Evolutionary conservation across 371 early-diverging fungal species (phyloP).

Genomic region (Rhizopus stolonifer): DNA sequence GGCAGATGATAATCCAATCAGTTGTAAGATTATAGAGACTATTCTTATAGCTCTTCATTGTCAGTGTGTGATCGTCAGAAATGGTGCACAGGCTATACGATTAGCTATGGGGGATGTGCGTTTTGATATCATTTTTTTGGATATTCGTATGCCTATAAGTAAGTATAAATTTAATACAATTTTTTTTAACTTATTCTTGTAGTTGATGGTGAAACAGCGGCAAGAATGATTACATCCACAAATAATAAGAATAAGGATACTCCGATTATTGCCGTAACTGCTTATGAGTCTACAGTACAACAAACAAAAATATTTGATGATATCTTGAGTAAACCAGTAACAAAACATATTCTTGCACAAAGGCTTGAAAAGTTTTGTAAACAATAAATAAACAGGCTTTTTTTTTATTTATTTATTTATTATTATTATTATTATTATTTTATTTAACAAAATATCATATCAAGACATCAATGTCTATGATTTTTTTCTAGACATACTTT

Average conservation of each 20-base stretch:
- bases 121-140: constrained; percentile 93
- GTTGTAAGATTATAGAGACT: constrained; percentile 84
- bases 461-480: no score
- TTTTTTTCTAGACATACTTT: no score
- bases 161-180: constrained; percentile 37
- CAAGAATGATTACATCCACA: constrained; percentile 93
- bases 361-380: background rate
- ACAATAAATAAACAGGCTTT: background rate
- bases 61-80: constrained; percentile 78
- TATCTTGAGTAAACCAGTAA: constrained; percentile 73
- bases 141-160: constrained; percentile 91
- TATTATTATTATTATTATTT: no score
- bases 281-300: constrained; percentile 63
- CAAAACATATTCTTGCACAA: constrained; percentile 52
- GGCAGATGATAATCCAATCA: constrained; percentile 90
- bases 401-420: no score
- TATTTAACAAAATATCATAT: no score
- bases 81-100: constrained; percentile 90
- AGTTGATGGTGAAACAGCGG: constrained; percentile 90
- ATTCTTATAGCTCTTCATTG: constrained; percentile 73
- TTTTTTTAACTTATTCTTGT: constrained; percentile 13
- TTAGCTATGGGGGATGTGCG: constrained; percentile 84
- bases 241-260: constrained; percentile 76
- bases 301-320: constrained; percentile 68
- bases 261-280: constrained; percentile 74